phyloP scores from a whole-genome alignment of 164 flowering plant species.

The Magnolia changhungtana region DNA sequence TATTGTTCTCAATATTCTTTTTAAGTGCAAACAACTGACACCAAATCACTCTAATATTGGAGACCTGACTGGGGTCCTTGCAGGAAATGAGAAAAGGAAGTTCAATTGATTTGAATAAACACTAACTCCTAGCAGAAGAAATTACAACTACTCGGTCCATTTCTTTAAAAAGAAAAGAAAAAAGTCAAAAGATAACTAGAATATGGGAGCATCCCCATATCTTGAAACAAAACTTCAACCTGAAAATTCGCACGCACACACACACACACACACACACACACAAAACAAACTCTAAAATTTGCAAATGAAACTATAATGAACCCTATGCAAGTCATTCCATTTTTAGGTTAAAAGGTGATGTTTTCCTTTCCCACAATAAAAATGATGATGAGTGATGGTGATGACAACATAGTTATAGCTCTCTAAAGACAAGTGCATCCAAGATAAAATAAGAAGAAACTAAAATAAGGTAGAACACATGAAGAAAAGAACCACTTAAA shows the following conservation, averaged over 20 bases:
- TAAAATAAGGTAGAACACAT: constrained; percentile 5
- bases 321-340: background rate
- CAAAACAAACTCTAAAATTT: background rate
- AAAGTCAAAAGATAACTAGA: background rate
- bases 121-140: background rate
- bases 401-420: constrained; percentile 3
- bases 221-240: background rate
- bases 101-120: background rate
- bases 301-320: background rate
- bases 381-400: background rate
- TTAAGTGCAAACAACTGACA: constrained; percentile 18
- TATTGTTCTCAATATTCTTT: too few species aligned
- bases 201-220: background rate
- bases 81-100: background rate
- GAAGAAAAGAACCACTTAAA: background rate
- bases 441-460: background rate
- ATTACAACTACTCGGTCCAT: background rate
- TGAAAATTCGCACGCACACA: too few species aligned
- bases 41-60: background rate
- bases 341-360: background rate
- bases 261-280: too few species aligned
- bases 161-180: too few species aligned
- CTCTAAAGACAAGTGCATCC: constrained; percentile 19
- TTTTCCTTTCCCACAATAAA: background rate
- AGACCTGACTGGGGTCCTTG: too few species aligned